These are phyloP conservation scores for Poa annua DNA, from an alignment of 176 grass and related monocot species.

Conservation along the genomic window DNA sequence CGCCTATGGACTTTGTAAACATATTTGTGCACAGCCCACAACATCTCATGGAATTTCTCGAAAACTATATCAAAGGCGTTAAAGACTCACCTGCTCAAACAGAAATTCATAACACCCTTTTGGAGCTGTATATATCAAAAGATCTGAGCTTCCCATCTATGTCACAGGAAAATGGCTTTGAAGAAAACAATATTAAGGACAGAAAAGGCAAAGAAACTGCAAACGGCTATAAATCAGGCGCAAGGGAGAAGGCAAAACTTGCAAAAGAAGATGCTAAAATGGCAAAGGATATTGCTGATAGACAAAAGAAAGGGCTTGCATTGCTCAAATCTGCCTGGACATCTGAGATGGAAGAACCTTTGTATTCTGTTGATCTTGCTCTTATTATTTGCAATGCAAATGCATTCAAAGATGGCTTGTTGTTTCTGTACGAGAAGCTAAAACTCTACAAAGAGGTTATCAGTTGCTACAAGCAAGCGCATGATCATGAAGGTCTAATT, in stretches of 20 bases:
- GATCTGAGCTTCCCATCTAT: conserved; percentile 78
- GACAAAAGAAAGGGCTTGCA: conserved; percentile 72
- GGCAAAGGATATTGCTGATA: conserved; percentile 63
- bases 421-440: conserved; percentile 97
- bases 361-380: conserved; percentile 88
- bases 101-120: conserved; percentile 95
- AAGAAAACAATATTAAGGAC: conserved; percentile 55
- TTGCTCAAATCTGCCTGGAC: conserved; percentile 91
- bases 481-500: conserved; percentile 97
- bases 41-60: conserved; percentile 91
- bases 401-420: conserved; percentile 80
- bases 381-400: conserved; percentile 93
- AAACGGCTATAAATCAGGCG: conserved; percentile 49
- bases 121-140: conserved; percentile 94
- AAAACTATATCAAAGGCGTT: conserved; percentile 81
- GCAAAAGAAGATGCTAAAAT: conserved; percentile 52
- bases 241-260: conserved; percentile 48
- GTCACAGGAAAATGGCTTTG: conserved; percentile 69
- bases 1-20: conserved; percentile 93
- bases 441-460: conserved; percentile 98
- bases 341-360: conserved; percentile 80
- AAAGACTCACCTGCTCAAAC: conserved; percentile 85
- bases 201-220: conserved; percentile 54
- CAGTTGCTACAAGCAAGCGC: conserved; percentile 91
- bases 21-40: conserved; percentile 90